Evolutionary conservation across 2,329 filamentous ascomycete genomes (phyloP).

Genomic region (Chaetomium sp.): DNA sequence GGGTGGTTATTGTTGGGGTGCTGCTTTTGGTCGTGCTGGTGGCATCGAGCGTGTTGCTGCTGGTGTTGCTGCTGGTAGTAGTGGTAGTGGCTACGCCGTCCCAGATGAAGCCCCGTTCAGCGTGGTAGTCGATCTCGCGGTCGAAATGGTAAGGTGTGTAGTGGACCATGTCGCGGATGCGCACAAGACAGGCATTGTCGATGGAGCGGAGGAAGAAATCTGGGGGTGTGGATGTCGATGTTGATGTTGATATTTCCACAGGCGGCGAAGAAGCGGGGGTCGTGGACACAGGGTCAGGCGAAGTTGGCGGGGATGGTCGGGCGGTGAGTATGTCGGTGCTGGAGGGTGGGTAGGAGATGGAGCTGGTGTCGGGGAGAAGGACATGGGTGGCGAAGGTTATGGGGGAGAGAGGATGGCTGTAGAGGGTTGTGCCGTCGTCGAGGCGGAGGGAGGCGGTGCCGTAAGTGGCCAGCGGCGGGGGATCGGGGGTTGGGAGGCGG

Average conservation of each 20-base stretch:
- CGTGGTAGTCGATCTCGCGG: conserved; percentile 3
- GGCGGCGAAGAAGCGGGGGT: not conserved
- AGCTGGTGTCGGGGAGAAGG: not conserved
- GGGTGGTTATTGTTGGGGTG: too few species aligned
- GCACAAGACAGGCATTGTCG: conserved; percentile 9
- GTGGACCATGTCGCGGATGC: conserved; percentile 2
- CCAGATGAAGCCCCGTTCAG: conserved; percentile 9
- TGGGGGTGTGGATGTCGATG: not conserved
- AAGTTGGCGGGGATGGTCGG: not conserved
- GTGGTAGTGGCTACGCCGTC: not conserved
- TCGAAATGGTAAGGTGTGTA: conserved; percentile 5
- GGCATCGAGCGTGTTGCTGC: too few species aligned
- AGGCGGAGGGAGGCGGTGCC: not conserved
- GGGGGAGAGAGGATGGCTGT: not conserved
- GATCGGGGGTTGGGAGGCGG: not conserved
- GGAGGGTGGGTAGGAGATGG: not conserved
- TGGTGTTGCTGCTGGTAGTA: too few species aligned
- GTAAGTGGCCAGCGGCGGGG: not conserved
- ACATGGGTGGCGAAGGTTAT: not conserved
- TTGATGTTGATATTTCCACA: not conserved
- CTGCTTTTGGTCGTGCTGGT: too few species aligned
- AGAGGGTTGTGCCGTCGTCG: not conserved
- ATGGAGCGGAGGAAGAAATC: conserved; percentile 12
- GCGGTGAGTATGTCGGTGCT: not conserved
- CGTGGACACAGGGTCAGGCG: not conserved